phyloP scores from a whole-genome alignment of 164 flowering plant genomes.

The Chloranthus sessilifolius region DNA sequence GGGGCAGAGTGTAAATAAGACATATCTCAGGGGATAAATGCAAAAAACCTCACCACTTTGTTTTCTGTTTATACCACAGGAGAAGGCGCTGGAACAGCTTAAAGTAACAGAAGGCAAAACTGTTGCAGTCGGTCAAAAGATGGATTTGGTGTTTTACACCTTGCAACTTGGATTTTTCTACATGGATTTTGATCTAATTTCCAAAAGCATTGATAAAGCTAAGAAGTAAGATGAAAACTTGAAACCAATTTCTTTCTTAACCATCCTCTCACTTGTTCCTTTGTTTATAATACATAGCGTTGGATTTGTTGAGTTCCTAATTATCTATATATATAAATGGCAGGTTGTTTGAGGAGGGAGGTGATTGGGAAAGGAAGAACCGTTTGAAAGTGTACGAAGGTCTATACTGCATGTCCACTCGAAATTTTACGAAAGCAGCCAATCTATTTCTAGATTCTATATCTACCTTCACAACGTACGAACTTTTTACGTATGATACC shows the following conservation, averaged over 20 bases:
- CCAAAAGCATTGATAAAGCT: conserved; percentile 95
- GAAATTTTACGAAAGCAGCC: conserved; percentile 90
- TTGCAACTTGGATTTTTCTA: conserved; percentile 84
- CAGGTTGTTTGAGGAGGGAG: conserved; percentile 99
- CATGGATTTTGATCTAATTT: conserved; percentile 95
- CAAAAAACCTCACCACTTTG: no score
- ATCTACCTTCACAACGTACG: conserved; percentile 96
- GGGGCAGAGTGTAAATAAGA: no score
- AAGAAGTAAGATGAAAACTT: conserved; percentile 56
- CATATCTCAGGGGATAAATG: no score
- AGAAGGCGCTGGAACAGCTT: conserved; percentile 87
- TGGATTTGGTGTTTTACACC: conserved; percentile 92
- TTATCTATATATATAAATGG: conserved; percentile 7
- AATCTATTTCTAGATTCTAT: conserved; percentile 85
- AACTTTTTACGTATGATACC: conserved; percentile 86
- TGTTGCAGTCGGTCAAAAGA: conserved; percentile 97
- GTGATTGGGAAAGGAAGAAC: conserved; percentile 99
- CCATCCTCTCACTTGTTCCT: no score
- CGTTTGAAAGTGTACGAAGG: conserved; percentile 97
- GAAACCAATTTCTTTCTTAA: neutral
- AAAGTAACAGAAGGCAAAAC: conserved; percentile 92
- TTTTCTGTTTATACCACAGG: conserved; percentile 54
- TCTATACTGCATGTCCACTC: conserved; percentile 85
- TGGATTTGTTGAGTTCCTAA: neutral
- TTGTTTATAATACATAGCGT: no score